Base-by-base conservation (phyloP, 2,329 filamentous ascomycete species). In the Albifimbria verrucaria region DNA sequence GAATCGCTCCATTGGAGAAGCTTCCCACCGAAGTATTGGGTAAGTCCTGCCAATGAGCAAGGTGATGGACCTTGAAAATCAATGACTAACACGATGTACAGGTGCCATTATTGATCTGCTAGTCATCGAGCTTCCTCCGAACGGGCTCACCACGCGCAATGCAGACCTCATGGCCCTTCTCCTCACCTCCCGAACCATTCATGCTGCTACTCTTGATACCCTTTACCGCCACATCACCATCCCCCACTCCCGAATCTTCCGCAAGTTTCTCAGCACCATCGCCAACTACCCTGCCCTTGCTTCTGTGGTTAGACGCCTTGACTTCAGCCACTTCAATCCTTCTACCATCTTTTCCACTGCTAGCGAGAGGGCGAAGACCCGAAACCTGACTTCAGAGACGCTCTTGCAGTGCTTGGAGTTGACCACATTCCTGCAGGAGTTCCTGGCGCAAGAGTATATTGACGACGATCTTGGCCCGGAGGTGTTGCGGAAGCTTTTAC, bases 311-410 rank as follows among this genome's bases (percentile, higher is more conserved):
- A 85, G 88, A 53, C 86, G 90, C 49, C 75, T 93, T 45, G 90
- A 94, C 72, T 92, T 94, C 64, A 92, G 88, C 57, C 89, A 92
- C 75, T 92, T 92, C 72, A 92, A 90, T 67, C 89, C 89, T 21
- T 85, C 88, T 51, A 87, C 88, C 52, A 78, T 91, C 57, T 91
- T 92, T 65, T 82, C 83, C 55, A 90, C 87, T 17, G 87, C 85
- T 59, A 84, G 85, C 68, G 87, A 91, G 79, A 86, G 90, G 54
- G 80, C 82, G 21, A 81, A 88, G 69, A 89, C 89, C 53, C 84
- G 83, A 65, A 92, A 92, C 71, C 70, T 94, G 62, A 93, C 89
- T 20, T 78, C 87, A 15, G 81, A 83, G 65, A 93, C 89, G 5
- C 77, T 94, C 47, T 72, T 87, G 50, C 78, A 85, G 67, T 92